These are phyloP conservation scores for Raffaelea deltoideospora DNA, from an alignment of 2,329 filamentous ascomycete genomes.

Conservation along the genomic window DNA sequence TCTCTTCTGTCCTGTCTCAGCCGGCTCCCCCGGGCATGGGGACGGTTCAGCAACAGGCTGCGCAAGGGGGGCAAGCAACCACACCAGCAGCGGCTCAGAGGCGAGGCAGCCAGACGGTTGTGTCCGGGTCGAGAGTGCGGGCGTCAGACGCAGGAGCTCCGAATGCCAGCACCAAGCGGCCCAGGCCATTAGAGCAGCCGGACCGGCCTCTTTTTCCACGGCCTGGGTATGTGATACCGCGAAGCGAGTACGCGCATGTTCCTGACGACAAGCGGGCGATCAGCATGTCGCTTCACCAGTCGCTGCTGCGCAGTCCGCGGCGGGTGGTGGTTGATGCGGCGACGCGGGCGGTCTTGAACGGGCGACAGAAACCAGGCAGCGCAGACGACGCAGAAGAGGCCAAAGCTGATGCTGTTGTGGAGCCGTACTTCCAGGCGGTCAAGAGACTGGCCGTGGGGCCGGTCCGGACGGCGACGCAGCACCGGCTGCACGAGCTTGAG, in stretches of 20 bases:
- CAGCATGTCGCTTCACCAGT: conserved; percentile 28
- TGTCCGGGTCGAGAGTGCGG: neutral
- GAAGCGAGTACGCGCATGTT: conserved; percentile 24
- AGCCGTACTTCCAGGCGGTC: conserved; percentile 42
- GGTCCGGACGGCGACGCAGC: conserved; percentile 16
- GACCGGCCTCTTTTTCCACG: conserved; percentile 11
- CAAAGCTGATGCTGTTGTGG: conserved; percentile 3
- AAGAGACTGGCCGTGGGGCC: conserved; percentile 35
- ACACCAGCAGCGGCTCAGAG: neutral
- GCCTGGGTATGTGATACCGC: conserved; percentile 9
- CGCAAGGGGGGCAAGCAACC: neutral
- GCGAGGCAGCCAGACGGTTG: neutral
- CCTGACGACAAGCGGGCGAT: conserved; percentile 26
- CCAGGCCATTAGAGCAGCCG: neutral
- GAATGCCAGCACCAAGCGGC: too few species aligned
- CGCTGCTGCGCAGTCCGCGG: conserved; percentile 30
- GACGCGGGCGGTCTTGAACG: neutral
- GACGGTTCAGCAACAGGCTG: neutral
- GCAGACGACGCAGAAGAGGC: neutral
- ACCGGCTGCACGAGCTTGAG: conserved; percentile 23
- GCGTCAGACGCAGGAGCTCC: neutral
- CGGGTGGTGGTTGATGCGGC: conserved; percentile 17
- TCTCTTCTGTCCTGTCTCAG: too few species aligned
- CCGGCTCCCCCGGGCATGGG: too few species aligned
- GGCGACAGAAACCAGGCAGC: too few species aligned